phyloP scores from a whole-genome alignment of 1,284 basidiomycete genomes.

The Kwoniella shivajii region DNA sequence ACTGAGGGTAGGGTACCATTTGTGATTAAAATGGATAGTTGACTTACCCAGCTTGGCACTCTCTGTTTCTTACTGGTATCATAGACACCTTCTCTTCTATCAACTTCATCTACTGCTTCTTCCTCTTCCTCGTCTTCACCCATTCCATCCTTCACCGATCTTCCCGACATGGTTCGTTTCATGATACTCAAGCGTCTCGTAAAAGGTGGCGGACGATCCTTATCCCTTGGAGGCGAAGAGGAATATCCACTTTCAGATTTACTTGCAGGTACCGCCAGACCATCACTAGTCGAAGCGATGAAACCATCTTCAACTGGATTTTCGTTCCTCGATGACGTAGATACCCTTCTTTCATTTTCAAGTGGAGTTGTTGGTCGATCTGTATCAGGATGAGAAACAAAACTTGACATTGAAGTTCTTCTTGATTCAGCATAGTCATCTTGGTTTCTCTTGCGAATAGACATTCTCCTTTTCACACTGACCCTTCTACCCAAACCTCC shows the following conservation, averaged over 20 bases:
- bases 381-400: slow-evolving; percentile 9
- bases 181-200: slow-evolving; percentile 28
- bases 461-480: slow-evolving; percentile 1
- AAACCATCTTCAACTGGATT: background rate
- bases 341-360: slow-evolving; percentile 7
- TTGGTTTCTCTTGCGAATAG: slow-evolving; percentile 1
- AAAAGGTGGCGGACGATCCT: background rate
- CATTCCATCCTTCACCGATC: slow-evolving; percentile 21
- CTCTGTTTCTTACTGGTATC: slow-evolving; percentile 59
- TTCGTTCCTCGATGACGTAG: slow-evolving; percentile 10
- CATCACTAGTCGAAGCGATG: background rate
- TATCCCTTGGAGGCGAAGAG: slow-evolving; percentile 1
- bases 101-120: slow-evolving; percentile 36
- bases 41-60: slow-evolving; percentile 56
- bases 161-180: slow-evolving; percentile 40
- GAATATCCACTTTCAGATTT: background rate
- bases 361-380: slow-evolving; percentile 2
- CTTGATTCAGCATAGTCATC: slow-evolving; percentile 13
- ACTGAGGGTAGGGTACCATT: background rate
- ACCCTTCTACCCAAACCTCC: slow-evolving; percentile 2
- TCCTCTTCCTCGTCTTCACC: slow-evolving; percentile 25
- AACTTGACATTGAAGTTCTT: slow-evolving; percentile 31
- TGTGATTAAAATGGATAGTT: background rate
- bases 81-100: slow-evolving; percentile 54
- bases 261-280: background rate